Evolutionary conservation across 192 early-diverging fungal species (phyloP), one percentile per base, ranked within the genome.

Genomic region (Backusella tarrabulga): DNA sequence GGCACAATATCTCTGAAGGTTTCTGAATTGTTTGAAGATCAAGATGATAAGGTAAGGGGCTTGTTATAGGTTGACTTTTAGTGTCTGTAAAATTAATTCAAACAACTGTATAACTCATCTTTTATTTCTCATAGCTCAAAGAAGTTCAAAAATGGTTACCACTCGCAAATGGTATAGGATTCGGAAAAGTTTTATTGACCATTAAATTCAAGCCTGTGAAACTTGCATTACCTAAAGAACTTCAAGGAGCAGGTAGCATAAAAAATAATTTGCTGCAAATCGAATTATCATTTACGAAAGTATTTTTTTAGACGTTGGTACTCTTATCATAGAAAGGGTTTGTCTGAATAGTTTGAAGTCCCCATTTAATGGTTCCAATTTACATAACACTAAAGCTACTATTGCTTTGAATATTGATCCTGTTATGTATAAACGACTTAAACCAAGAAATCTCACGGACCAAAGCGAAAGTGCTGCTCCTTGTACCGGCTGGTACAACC

Each of bases 181-280:
- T 77, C 35, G 79, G 79, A 9, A 81, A 81, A 56, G 4, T 81
- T 19, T 44, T 72, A 17, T 26, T 81, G 1, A 66, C 56, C 19
- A 26, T 81, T 19, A 68, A 67, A 7, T 81, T 74, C n/a, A 81
- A 81, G 36, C 79, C 79, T 34, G 71, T 81, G 23, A 77, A 81
- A 32, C 32, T 81, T 17, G 44, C 71, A 3, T 36, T 81, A 15
- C 75, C 79, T 14, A 38, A 38, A 21, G 32, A 66, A 17, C 41
- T 81, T 29, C 23, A 23, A 50, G 79, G 79, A 68, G 69, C 75
- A 19, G 71, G 32, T 76, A 76, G n/a, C 7, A 50, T 46, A 72
- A 46, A 46, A 72, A 32, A 72, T 15, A 17, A 44, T 8, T 40
- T 44, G 42, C 15, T 44, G 4, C 4, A 72, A 72, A 40, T 34